phyloP scores from a whole-genome alignment of 2,329 filamentous ascomycete genomes.

The Ilyonectria sp. region DNA sequence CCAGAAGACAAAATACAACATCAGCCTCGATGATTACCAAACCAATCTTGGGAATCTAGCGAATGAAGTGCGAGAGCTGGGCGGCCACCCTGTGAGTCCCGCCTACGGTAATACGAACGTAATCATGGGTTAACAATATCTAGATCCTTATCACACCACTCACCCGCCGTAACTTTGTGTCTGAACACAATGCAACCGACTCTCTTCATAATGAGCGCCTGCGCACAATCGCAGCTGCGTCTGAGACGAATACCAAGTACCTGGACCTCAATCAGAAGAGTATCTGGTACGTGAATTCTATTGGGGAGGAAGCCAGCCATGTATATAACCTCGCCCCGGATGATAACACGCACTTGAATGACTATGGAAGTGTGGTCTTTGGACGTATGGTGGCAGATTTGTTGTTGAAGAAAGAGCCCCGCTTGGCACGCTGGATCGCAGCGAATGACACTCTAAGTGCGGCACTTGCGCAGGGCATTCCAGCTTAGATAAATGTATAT shows the following conservation, averaged over 20 bases:
- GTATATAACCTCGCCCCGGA: neutral
- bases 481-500: neutral
- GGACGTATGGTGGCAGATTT: slow-evolving; percentile 19
- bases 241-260: neutral
- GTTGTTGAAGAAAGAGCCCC: neutral
- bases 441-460: neutral
- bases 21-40: slow-evolving; percentile 13
- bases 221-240: slow-evolving; percentile 6
- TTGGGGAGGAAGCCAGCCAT: slow-evolving; percentile 3
- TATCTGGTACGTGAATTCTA: slow-evolving; percentile 4
- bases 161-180: slow-evolving; percentile 10
- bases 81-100: neutral
- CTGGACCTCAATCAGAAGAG: slow-evolving; percentile 14
- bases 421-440: slow-evolving; percentile 6
- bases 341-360: slow-evolving; percentile 12
- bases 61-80: slow-evolving; percentile 2
- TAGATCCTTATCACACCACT: slow-evolving; percentile 1
- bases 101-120: neutral
- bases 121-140: neutral
- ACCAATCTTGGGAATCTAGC: slow-evolving; percentile 5
- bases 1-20: slow-evolving; percentile 7
- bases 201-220: slow-evolving; percentile 3
- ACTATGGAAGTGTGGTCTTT: slow-evolving; percentile 9
- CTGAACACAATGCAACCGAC: neutral
- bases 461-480: neutral